Evolutionary conservation across 2,329 filamentous ascomycete species (phyloP), one percentile per base, ranked within the genome.

Genomic region (Neofusicoccum kwambonambiense): DNA sequence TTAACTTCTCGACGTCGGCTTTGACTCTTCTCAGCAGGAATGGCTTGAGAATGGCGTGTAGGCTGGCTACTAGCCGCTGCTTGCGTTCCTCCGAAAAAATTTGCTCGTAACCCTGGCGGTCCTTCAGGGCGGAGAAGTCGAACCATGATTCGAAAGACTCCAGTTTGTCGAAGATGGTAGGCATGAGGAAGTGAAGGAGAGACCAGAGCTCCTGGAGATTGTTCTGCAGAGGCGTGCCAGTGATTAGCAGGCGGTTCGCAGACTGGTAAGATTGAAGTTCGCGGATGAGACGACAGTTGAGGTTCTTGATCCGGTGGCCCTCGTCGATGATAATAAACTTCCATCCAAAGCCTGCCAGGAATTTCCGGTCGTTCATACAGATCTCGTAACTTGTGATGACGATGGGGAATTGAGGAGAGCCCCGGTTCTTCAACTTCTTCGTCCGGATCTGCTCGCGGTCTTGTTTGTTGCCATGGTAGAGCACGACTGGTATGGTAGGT

Each of bases 311-410:
- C 1, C 95, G 90, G 74, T 99, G 95, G 0, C 95, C 95, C 78
- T 99, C 95, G 70, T 99, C 94, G 67, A 99, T 96, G 69, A 99
- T 95, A 72, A 99, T 97, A 70, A 97, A 97, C 62, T 96, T 92
- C 95, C 95, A 99, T 41, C 93, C 90, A 64, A 96, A 94, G 65
- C 90, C 89, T 0, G 88, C 88, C 4, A 99, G 80, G 41, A 89
- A 89, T 61, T 92, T 90, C 42, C 91, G 88, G 74, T 99, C 95
- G 70, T 92, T 89, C 78, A 99, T 89, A 62, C 96, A 93, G 74
- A 99, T 97, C 74, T 99, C 95, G 71, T 98, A 98, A 44, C 90
- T 96, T 0, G 95, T 99, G 72, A 93, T 93, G 0, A 98, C 90
- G 0, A 99, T 89, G 0, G 95, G 95, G 67, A 98, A 99, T 51